Evolutionary conservation across 202 grass and related monocot genomes (phyloP).

Genomic region (Dendrocalamus latiflorus): DNA sequence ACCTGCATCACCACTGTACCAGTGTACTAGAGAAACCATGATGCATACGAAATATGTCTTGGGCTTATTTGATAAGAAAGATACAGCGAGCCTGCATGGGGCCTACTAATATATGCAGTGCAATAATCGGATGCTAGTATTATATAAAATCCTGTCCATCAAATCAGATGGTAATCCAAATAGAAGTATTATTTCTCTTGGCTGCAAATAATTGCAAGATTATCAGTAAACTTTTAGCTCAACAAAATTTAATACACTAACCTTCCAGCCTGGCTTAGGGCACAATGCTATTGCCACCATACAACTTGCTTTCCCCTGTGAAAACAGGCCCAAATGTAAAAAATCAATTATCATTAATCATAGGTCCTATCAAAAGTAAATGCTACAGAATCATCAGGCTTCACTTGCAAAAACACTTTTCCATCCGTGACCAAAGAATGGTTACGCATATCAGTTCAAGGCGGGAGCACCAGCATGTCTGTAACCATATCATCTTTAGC

Average conservation of each 20-base stretch:
- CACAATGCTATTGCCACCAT: slow-evolving; percentile 75
- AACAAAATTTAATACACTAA: slow-evolving; percentile 25
- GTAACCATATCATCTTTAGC: slow-evolving; percentile 60
- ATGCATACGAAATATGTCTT: not conserved
- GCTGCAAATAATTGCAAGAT: not conserved
- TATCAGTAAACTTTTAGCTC: not conserved
- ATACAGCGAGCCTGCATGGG: not conserved
- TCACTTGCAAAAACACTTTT: slow-evolving; percentile 73
- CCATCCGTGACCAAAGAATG: slow-evolving; percentile 73
- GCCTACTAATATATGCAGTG: too few species aligned
- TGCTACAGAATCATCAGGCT: not conserved
- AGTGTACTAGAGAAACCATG: not conserved
- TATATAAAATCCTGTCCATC: not conserved
- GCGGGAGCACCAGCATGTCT: slow-evolving; percentile 64
- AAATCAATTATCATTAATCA: not conserved
- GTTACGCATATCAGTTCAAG: slow-evolving; percentile 79
- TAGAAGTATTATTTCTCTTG: not conserved
- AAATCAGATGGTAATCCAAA: not conserved
- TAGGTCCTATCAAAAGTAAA: not conserved
- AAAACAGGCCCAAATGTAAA: slow-evolving; percentile 21
- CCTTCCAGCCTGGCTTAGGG: slow-evolving; percentile 89
- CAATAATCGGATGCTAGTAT: not conserved
- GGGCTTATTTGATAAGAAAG: not conserved
- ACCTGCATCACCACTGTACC: not conserved
- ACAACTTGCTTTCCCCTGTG: slow-evolving; percentile 88